phyloP scores from a whole-genome alignment of 176 grass and related monocot species.

The Cenchrus americanus region DNA sequence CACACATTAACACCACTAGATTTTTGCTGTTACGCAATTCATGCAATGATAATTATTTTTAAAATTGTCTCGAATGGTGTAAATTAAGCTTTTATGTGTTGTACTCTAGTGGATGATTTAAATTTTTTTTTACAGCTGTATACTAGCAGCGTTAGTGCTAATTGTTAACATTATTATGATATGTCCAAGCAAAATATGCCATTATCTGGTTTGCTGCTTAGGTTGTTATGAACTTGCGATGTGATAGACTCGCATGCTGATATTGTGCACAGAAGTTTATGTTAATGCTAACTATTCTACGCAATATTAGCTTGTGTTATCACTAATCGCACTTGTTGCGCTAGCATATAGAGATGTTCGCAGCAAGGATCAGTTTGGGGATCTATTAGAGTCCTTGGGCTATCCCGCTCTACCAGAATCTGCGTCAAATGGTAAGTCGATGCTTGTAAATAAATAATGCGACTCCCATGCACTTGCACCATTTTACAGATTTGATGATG shows the following conservation, averaged over 20 bases:
- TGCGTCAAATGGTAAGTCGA: not conserved
- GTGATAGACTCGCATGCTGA: not conserved
- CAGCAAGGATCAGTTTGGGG: no score
- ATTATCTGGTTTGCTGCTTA: not conserved
- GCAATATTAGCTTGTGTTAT: not conserved
- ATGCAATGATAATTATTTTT: not conserved
- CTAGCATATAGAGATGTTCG: not conserved
- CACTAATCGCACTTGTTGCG: not conserved
- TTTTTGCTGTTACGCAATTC: not conserved
- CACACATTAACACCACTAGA: not conserved
- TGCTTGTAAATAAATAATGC: not conserved
- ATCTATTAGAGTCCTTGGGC: not conserved
- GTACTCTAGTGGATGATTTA: no score
- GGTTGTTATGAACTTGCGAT: not conserved
- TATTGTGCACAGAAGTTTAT: not conserved
- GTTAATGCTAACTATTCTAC: not conserved
- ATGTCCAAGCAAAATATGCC: not conserved
- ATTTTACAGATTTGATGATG: not conserved
- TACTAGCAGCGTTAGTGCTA: not conserved
- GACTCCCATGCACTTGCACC: not conserved
- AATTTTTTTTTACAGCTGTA: not conserved
- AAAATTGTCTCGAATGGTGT: not conserved
- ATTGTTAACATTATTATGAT: not conserved
- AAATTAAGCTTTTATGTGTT: not conserved
- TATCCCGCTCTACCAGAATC: not conserved